These are phyloP conservation scores for Nematocida ausubeli DNA, from an alignment of 371 early-diverging fungal species.

Conservation along the genomic window DNA sequence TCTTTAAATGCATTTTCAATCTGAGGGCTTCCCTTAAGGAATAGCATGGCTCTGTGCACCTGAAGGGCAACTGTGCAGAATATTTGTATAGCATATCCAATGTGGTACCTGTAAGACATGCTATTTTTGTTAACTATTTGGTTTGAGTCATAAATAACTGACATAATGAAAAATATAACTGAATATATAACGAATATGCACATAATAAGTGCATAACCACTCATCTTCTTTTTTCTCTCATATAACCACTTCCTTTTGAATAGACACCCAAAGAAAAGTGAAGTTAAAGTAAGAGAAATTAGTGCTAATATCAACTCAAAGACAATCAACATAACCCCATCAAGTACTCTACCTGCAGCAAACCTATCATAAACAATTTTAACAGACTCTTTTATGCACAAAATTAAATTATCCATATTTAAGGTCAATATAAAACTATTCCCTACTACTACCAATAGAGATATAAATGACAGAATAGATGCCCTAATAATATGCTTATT, in stretches of 20 bases:
- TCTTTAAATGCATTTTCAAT: background rate
- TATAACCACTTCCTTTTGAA: background rate
- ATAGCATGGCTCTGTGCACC: background rate
- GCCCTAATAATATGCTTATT: background rate
- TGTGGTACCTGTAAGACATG: constrained; percentile 3
- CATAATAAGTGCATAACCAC: background rate
- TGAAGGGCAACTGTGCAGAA: background rate
- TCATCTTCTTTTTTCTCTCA: background rate
- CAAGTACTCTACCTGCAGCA: background rate
- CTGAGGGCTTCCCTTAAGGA: background rate
- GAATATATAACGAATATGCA: background rate
- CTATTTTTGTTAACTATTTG: background rate
- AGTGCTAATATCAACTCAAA: background rate
- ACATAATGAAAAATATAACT: background rate
- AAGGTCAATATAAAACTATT: background rate
- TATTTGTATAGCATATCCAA: background rate
- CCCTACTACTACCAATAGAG: background rate
- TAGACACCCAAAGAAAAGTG: background rate
- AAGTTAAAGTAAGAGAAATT: background rate
- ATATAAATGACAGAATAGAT: background rate
- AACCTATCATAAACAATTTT: background rate
- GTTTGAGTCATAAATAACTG: background rate
- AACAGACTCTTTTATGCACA: background rate
- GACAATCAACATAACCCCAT: background rate
- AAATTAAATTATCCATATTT: background rate